These are phyloP conservation scores for Clonostachys chloroleuca DNA, from an alignment of 2,329 filamentous ascomycete genomes.

Conservation along the genomic window DNA sequence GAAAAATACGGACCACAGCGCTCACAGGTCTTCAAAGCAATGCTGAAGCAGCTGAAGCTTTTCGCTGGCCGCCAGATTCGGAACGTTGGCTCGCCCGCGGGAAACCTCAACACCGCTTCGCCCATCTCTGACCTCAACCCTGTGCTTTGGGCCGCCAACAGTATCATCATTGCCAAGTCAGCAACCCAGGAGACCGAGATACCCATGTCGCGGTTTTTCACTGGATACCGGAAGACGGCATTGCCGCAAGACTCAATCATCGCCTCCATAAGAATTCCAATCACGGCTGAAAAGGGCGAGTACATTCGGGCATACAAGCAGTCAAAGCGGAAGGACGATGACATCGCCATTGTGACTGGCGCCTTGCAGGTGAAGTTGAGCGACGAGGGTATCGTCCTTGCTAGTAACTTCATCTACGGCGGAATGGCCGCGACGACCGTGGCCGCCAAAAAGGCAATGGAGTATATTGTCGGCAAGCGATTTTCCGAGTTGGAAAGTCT, in stretches of 20 bases:
- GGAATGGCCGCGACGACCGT: constrained; percentile 93
- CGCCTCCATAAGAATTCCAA: constrained; percentile 78
- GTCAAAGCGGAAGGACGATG: constrained; percentile 94
- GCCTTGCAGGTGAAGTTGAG: constrained; percentile 73
- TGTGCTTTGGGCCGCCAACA: constrained; percentile 83
- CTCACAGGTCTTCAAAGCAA: constrained; percentile 82
- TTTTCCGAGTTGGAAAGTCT: constrained; percentile 79
- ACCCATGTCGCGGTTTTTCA: constrained; percentile 92
- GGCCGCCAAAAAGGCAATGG: constrained; percentile 74
- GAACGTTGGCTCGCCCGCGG: constrained; percentile 95
- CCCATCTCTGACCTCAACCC: constrained; percentile 97
- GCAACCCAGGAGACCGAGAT: constrained; percentile 71
- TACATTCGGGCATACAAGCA: constrained; percentile 92
- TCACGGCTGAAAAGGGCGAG: constrained; percentile 71
- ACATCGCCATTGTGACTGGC: constrained; percentile 94
- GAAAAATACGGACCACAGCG: constrained; percentile 68
- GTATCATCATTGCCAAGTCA: constrained; percentile 76
- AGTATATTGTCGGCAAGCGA: constrained; percentile 71
- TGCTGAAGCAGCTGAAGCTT: constrained; percentile 89
- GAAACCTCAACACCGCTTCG: constrained; percentile 89
- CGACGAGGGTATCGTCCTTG: constrained; percentile 64
- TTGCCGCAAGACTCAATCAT: constrained; percentile 80
- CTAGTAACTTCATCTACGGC: constrained; percentile 81
- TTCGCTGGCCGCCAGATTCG: constrained; percentile 95
- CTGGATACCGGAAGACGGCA: constrained; percentile 81